Base-by-base conservation (phyloP, 805 yeast species). In the Cyberlindnera subsufficiens region DNA sequence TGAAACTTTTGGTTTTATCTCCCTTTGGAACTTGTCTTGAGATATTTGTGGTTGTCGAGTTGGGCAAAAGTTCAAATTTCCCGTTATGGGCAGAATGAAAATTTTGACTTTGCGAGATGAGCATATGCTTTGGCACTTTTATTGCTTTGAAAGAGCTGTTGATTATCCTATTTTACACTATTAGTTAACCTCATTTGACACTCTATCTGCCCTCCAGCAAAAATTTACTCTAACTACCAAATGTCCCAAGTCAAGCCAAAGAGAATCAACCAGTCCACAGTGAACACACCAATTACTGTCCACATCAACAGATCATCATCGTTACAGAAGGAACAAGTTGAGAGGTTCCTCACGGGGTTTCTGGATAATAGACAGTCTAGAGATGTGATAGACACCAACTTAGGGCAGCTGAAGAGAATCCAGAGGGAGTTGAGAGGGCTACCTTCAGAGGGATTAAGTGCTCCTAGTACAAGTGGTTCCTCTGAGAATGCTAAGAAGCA, bases 341-440 rank as follows among this genome's bases (percentile, higher is more conserved):
- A 75, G 55, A 53, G 60, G 37, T 48, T 71, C 18, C 58, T 75
- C 42, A 61, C 74, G 17, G 62, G 64, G 27, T 75, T 73, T 55
- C 66, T 78, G 40, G 60, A 57, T 14, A 39, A 38, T 14, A 54
- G 51, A 25, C 58, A 52, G 34, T 51, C 44, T 45, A 46, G 55
- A 44, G 61, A 43, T 39, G 35, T 42, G 5, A 42, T 40, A 32
- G 60, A 40, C 42, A 60, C 57, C 18, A 59, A 68, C 5, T 20
- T 69, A 10, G 57, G 85, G 44, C 95, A 86, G 66, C 68, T 86
- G 54, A 74, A 71, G 54, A 73, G 95, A 59, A 68, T 85, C 33
- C 91, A 82, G 58, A 74, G 95, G 64, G 87, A 83, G 49, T 74
- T 86, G 51, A 70, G 88, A 51, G 95, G 95, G 1, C 71, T 86